Evolutionary conservation across 345 rosid genomes (phyloP).

Genomic region (Pugionium dolabratum): DNA sequence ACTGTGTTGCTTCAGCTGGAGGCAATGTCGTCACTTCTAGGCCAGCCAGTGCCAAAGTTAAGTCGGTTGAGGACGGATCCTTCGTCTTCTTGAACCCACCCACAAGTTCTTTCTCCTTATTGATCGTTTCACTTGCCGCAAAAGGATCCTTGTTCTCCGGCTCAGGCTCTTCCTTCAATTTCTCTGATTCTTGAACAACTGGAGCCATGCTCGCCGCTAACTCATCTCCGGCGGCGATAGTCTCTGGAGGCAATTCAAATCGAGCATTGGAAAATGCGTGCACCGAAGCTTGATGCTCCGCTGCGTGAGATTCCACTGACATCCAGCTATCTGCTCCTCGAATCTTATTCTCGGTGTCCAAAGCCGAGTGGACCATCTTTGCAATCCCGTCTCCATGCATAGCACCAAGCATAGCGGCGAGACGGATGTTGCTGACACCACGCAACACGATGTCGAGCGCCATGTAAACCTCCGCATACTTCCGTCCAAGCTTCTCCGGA

Average conservation of each 20-base stretch:
- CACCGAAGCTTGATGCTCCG: slow-evolving; percentile 66
- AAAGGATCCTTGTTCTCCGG: slow-evolving; percentile 79
- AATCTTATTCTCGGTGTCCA: slow-evolving; percentile 86
- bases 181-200: slow-evolving; percentile 51
- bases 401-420: slow-evolving; percentile 88
- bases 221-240: slow-evolving; percentile 81
- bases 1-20: slow-evolving; percentile 95
- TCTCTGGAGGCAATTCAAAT: slow-evolving; percentile 83
- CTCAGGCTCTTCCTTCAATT: slow-evolving; percentile 59
- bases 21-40: slow-evolving; percentile 91
- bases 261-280: slow-evolving; percentile 60
- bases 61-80: slow-evolving; percentile 65
- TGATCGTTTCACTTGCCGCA: slow-evolving; percentile 74
- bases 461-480: slow-evolving; percentile 97
- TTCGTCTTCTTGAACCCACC: slow-evolving; percentile 89
- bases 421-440: slow-evolving; percentile 84
- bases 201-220: slow-evolving; percentile 65
- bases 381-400: slow-evolving; percentile 99
- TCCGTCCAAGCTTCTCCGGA: slow-evolving; percentile 88
- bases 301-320: slow-evolving; percentile 55
- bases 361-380: slow-evolving; percentile 92
- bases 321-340: slow-evolving; percentile 92
- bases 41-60: slow-evolving; percentile 83
- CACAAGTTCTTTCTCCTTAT: slow-evolving; percentile 72
- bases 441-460: slow-evolving; percentile 93